Conservation (phyloP, 2,329 filamentous ascomycete genomes). For the Fusarium liriodendri region DNA sequence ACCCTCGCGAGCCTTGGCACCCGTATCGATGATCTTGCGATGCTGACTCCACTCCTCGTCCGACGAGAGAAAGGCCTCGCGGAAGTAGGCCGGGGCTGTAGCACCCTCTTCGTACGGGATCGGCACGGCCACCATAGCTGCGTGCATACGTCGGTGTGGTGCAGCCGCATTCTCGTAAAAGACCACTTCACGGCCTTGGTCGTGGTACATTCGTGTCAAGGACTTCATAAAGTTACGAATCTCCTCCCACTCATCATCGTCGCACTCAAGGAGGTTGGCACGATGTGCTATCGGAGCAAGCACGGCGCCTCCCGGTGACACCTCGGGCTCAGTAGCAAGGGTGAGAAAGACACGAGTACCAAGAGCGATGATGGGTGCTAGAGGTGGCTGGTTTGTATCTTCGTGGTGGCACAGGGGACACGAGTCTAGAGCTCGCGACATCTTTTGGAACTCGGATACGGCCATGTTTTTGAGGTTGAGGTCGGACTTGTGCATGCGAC, state of each 20-base stretch:
- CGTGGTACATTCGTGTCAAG: conserved; percentile 92
- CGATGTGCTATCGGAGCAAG: conserved; percentile 91
- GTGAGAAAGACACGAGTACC: conserved; percentile 90
- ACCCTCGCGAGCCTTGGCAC: conserved; percentile 68
- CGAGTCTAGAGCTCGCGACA: conserved; percentile 85
- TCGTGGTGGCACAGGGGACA: conserved; percentile 96
- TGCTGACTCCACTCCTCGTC: conserved; percentile 98
- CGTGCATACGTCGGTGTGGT: conserved; percentile 82
- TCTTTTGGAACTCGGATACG: conserved; percentile 88
- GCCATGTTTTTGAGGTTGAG: conserved; percentile 88
- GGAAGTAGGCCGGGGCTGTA: conserved; percentile 93
- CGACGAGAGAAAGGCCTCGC: conserved; percentile 87
- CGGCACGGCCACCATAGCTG: conserved; percentile 86
- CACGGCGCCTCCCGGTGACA: conserved; percentile 84
- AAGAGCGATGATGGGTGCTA: conserved; percentile 87
- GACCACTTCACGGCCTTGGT: conserved; percentile 89
- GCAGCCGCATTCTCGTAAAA: conserved; percentile 98
- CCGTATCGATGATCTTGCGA: conserved; percentile 92
- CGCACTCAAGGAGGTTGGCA: conserved; percentile 93
- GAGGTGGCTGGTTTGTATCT: conserved; percentile 76
- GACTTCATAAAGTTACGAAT: conserved; percentile 99
- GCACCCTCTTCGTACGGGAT: conserved; percentile 93
- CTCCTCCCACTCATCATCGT: conserved; percentile 99
- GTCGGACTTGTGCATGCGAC: conserved; percentile 87
- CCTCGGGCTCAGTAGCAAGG: conserved; percentile 87